These are phyloP conservation scores for Samsoniella hepiali DNA, from an alignment of 2,329 filamentous ascomycete genomes.

Conservation along the genomic window DNA sequence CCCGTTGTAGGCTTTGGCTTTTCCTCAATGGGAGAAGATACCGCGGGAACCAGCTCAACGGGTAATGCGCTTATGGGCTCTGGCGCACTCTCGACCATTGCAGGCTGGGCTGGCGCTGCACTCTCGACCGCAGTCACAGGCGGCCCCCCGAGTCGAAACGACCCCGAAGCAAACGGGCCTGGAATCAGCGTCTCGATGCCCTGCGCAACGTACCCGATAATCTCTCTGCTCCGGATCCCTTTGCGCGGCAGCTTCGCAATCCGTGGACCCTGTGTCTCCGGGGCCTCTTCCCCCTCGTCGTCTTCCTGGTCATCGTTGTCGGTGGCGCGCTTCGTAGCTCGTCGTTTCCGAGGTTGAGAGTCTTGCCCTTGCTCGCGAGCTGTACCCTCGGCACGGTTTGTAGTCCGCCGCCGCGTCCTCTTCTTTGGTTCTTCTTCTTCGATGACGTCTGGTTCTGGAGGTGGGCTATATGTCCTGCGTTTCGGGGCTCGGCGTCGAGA, in stretches of 20 bases:
- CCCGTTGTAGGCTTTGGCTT: background rate
- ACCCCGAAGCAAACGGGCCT: constrained; percentile 22
- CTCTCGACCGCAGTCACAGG: constrained; percentile 2
- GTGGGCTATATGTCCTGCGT: background rate
- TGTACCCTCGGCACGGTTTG: background rate
- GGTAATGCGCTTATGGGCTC: background rate
- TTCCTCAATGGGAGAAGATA: background rate
- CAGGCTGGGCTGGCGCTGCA: background rate
- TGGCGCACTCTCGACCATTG: background rate
- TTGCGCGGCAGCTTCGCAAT: constrained; percentile 40
- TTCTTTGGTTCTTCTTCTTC: background rate
- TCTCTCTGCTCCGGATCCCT: constrained; percentile 45
- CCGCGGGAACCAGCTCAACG: background rate
- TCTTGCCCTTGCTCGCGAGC: background rate
- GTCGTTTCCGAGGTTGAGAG: background rate
- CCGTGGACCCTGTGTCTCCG: constrained; percentile 28
- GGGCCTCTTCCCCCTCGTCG: background rate
- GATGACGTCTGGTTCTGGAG: background rate
- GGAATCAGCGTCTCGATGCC: constrained; percentile 20
- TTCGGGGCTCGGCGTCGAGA: background rate
- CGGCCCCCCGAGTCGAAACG: constrained; percentile 16
- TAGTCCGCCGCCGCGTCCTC: background rate
- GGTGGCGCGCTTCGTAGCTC: background rate
- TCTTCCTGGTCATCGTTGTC: background rate
- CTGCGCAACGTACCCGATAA: constrained; percentile 39